phyloP scores from a whole-genome alignment of 148 eudicot genomes.

The Nyssa sinensis region DNA sequence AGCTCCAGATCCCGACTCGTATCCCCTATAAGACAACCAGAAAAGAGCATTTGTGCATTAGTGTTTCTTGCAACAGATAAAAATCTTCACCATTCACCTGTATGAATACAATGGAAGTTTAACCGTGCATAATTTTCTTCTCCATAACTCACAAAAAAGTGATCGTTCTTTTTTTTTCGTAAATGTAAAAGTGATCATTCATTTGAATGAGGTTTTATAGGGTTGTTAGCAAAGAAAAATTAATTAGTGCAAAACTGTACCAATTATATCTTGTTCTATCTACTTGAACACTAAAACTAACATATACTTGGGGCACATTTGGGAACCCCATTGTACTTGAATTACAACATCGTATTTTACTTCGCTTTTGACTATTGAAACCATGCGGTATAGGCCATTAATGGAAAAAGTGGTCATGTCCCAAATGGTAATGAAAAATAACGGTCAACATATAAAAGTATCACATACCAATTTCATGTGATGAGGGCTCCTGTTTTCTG shows the following conservation, averaged over 20 bases:
- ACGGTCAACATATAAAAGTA: neutral
- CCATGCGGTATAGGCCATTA: neutral
- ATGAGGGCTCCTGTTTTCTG: neutral
- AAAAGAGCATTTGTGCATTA: neutral
- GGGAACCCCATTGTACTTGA: too few relatives aligned
- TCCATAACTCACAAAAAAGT: neutral
- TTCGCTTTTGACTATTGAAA: neutral
- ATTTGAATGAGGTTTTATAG: neutral
- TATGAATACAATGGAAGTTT: neutral
- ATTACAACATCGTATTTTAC: too few relatives aligned
- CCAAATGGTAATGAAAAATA: neutral
- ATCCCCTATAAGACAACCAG: constrained; percentile 54
- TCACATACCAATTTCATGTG: neutral
- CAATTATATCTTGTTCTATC: neutral
- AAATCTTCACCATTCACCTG: neutral
- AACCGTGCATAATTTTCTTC: neutral
- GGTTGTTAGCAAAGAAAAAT: neutral
- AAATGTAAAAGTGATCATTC: neutral
- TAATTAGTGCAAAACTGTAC: too few relatives aligned
- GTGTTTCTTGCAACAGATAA: neutral
- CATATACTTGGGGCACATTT: too few relatives aligned
- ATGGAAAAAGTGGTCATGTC: neutral
- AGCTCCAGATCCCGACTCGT: constrained; percentile 80
- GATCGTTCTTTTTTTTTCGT: too few relatives aligned
- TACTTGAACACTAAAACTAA: too few relatives aligned